Evolutionary conservation across 2,329 filamentous ascomycete genomes (phyloP).

Genomic region (Fusarium sp.): DNA sequence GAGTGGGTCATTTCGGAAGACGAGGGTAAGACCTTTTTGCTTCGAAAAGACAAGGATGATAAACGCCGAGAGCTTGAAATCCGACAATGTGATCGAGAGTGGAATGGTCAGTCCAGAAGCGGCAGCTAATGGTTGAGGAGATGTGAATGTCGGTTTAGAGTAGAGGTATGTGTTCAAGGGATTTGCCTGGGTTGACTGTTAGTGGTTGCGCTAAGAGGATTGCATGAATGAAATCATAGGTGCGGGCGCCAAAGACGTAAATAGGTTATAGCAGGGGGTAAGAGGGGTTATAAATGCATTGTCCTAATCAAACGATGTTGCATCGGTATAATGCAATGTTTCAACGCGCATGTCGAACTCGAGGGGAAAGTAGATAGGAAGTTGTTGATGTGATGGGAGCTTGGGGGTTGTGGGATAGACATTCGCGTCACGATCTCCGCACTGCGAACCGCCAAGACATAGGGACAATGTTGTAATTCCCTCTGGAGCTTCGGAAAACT

Average conservation of each 20-base stretch:
- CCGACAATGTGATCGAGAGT: constrained; percentile 94
- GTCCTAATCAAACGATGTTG: constrained; percentile 24
- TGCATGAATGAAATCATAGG: constrained; percentile 38
- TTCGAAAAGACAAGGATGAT: constrained; percentile 98
- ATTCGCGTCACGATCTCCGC: constrained; percentile 10
- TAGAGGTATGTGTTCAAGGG: constrained; percentile 95
- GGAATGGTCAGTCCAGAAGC: constrained; percentile 94
- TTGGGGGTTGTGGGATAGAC: constrained; percentile 5
- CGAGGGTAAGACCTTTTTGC: constrained; percentile 94
- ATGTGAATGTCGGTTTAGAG: constrained; percentile 91
- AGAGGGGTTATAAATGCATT: constrained; percentile 24
- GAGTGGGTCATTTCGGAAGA: constrained; percentile 97
- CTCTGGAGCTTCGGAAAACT: constrained; percentile 4
- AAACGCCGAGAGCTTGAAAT: constrained; percentile 95
- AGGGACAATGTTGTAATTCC: not conserved
- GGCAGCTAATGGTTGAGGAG: constrained; percentile 90
- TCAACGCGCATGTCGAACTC: not conserved
- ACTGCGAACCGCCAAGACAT: not conserved
- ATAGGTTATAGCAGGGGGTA: constrained; percentile 6
- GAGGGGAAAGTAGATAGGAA: not conserved
- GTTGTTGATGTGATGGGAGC: constrained; percentile 8
- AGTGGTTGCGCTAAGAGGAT: constrained; percentile 50
- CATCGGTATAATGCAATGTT: constrained; percentile 18
- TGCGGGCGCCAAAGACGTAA: constrained; percentile 18
- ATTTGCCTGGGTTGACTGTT: constrained; percentile 76